Evolutionary conservation across 805 yeast species (phyloP).

Genomic region (Citeromyces matritensis): DNA sequence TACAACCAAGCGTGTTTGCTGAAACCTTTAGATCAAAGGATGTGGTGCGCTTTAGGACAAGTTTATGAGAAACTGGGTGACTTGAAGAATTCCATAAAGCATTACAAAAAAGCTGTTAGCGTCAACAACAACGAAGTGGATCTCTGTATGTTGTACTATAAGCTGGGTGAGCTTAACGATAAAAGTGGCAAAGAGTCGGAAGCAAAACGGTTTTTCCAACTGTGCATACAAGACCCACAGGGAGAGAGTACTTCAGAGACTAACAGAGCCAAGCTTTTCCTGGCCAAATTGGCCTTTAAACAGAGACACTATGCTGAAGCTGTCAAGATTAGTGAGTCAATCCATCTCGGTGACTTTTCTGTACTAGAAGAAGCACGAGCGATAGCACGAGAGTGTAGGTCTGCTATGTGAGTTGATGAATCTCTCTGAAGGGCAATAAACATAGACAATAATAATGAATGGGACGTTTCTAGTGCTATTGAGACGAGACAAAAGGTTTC

Average conservation of each 20-base stretch:
- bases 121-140: slow-evolving; percentile 35
- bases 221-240: slow-evolving; percentile 46
- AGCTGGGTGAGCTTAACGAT: slow-evolving; percentile 56
- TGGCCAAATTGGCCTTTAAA: slow-evolving; percentile 54
- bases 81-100: slow-evolving; percentile 57
- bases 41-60: slow-evolving; percentile 93
- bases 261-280: slow-evolving; percentile 73
- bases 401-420: slow-evolving; percentile 19
- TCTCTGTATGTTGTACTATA: slow-evolving; percentile 28
- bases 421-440: slow-evolving; percentile 37
- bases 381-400: slow-evolving; percentile 66
- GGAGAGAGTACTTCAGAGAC: slow-evolving; percentile 64
- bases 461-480: too few species aligned
- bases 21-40: slow-evolving; percentile 79
- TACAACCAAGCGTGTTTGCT: slow-evolving; percentile 83
- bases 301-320: slow-evolving; percentile 51
- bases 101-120: slow-evolving; percentile 64
- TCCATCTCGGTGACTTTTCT: slow-evolving; percentile 61
- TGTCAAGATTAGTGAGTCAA: slow-evolving; percentile 54
- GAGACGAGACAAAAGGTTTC: too few species aligned
- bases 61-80: slow-evolving; percentile 75
- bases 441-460: slow-evolving; percentile 14
- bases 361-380: slow-evolving; percentile 83
- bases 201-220: slow-evolving; percentile 48
- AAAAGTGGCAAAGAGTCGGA: slow-evolving; percentile 32